Evolutionary conservation across 139 green algal species (phyloP).

Genomic region (Tetradesmus obliquus): DNA sequence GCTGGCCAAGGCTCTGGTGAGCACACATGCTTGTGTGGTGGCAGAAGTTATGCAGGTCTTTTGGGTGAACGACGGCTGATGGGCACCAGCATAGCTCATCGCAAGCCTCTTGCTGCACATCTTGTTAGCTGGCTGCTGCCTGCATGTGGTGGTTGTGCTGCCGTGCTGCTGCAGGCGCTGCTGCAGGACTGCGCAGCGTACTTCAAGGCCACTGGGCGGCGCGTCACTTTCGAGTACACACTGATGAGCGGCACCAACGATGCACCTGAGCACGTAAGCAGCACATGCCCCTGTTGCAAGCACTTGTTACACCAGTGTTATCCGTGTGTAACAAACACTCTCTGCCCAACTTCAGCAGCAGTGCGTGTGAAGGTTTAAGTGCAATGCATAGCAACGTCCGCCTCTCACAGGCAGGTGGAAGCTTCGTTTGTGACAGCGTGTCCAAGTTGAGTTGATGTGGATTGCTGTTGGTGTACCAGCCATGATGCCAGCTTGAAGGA

Average conservation of each 20-base stretch:
- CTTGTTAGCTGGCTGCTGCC: neutral
- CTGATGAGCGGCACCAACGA: constrained; percentile 92
- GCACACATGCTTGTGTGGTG: too few species aligned
- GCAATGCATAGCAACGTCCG: too few species aligned
- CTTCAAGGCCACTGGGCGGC: constrained; percentile 75
- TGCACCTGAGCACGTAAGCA: constrained; percentile 59
- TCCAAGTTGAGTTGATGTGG: neutral
- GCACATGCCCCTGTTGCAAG: neutral
- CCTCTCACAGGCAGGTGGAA: too few species aligned
- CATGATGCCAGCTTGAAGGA: too few species aligned
- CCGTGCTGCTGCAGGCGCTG: constrained; percentile 25
- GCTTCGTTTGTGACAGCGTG: neutral
- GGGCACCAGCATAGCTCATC: too few species aligned
- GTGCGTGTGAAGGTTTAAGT: too few species aligned
- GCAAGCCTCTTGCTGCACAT: too few species aligned
- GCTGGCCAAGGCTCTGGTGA: too few species aligned
- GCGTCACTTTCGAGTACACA: constrained; percentile 98
- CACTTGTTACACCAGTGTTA: neutral
- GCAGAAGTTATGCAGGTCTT: too few species aligned
- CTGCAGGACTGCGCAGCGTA: constrained; percentile 59
- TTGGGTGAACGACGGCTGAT: too few species aligned
- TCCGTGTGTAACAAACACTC: neutral
- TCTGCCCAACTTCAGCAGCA: too few species aligned
- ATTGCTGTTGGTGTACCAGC: neutral
- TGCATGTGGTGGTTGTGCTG: neutral